Conservation (phyloP, 2,329 filamentous ascomycete species). For the Hypoxylon sp. region DNA sequence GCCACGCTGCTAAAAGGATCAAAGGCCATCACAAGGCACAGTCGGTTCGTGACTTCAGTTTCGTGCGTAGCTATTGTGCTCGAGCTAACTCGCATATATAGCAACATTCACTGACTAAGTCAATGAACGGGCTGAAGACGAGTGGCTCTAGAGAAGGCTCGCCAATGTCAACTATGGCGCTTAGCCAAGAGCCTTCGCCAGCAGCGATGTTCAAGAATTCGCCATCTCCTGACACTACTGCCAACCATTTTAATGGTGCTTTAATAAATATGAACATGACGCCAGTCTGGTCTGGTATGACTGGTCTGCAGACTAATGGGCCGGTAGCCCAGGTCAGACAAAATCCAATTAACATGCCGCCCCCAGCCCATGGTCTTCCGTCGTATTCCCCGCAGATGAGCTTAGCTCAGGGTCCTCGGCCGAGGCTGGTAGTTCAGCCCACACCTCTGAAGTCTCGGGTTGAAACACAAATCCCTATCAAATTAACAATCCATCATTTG, state of each 20-base stretch:
- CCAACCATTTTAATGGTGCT: constrained; percentile 58
- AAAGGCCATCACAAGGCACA: constrained; percentile 50
- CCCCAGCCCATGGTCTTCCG: constrained; percentile 38
- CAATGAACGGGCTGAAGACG: constrained; percentile 65
- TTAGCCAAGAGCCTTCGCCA: constrained; percentile 69
- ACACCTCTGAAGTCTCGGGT: constrained; percentile 89
- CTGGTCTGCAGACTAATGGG: constrained; percentile 28
- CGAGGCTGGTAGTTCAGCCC: constrained; percentile 72
- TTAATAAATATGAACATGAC: constrained; percentile 46
- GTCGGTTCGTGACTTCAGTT: constrained; percentile 47
- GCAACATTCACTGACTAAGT: constrained; percentile 67
- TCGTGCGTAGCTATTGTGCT: neutral
- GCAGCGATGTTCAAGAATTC: constrained; percentile 62
- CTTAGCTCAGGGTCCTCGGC: constrained; percentile 47
- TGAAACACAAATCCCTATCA: constrained; percentile 95
- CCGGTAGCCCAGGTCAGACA: constrained; percentile 27
- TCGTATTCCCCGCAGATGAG: constrained; percentile 38
- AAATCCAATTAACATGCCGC: constrained; percentile 39
- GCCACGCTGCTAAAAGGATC: constrained; percentile 49
- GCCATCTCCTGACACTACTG: constrained; percentile 61
- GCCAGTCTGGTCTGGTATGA: constrained; percentile 56
- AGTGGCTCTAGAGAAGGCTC: constrained; percentile 68
- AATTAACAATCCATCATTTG: constrained; percentile 81
- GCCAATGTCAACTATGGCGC: constrained; percentile 66
- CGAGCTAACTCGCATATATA: constrained; percentile 54